Percentiles rank a stretch among this genome's conserved stretches.
Conservation (phyloP, 2,329 filamentous ascomycete species). For the Aureobasidium sp. region DNA sequence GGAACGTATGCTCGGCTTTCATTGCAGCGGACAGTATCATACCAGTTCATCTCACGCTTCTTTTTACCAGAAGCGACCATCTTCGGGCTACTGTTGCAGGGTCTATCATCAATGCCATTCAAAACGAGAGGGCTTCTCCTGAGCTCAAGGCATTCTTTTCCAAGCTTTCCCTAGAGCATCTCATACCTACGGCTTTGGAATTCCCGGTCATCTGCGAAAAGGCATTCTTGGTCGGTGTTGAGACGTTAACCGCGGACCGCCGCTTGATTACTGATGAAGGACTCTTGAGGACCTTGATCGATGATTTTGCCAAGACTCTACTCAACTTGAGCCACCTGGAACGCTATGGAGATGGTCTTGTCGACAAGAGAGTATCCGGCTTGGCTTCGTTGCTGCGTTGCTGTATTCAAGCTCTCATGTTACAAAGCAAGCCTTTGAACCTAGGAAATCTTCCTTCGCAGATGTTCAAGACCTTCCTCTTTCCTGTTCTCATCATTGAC, state of each 20-base stretch:
- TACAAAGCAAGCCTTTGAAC: constrained; percentile 26
- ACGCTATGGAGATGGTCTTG: neutral
- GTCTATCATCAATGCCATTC: neutral
- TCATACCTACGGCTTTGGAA: constrained; percentile 21
- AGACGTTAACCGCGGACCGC: neutral
- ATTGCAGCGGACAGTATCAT: constrained; percentile 33
- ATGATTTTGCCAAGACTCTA: neutral
- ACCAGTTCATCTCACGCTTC: constrained; percentile 31
- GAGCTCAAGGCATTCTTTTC: constrained; percentile 21
- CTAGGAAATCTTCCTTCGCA: constrained; percentile 21
- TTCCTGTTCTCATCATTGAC: constrained; percentile 4
- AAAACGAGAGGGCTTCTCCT: neutral
- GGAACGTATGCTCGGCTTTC: constrained; percentile 29
- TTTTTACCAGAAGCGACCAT: constrained; percentile 18
- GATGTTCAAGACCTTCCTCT: constrained; percentile 24
- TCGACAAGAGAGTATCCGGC: constrained; percentile 18
- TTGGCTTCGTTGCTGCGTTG: constrained; percentile 35
- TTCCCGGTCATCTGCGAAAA: neutral
- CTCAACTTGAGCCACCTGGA: neutral
- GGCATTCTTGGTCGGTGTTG: neutral
- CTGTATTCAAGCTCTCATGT: constrained; percentile 25
- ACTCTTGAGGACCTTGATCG: neutral
- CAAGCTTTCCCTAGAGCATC: constrained; percentile 19
- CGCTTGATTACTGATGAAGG: neutral
- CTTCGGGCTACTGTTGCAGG: neutral